A percentile compares a stretch with the other conserved stretches of the same genome.
phyloP scores from a whole-genome alignment of 768 basidiomycete species.

The Suillus plorans region DNA sequence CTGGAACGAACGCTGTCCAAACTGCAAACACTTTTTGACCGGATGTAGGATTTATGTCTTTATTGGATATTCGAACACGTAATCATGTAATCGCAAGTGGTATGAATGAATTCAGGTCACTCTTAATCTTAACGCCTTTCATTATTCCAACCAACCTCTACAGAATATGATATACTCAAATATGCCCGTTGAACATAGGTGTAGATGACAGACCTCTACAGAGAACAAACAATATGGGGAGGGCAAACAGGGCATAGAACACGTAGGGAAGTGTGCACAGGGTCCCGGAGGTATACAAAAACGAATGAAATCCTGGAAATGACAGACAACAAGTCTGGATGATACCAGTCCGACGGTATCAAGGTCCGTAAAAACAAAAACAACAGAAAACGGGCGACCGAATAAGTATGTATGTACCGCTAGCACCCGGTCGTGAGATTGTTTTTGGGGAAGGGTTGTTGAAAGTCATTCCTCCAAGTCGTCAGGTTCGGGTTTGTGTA shows the following conservation, averaged over 20 bases:
- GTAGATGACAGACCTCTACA: constrained; percentile 2
- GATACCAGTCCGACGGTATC: constrained; percentile 8
- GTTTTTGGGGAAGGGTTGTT: constrained; percentile 71
- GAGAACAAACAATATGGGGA: constrained; percentile 4
- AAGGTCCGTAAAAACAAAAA: constrained; percentile 8
- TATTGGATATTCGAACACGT: not conserved
- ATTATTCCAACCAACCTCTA: constrained; percentile 3
- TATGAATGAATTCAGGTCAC: not conserved
- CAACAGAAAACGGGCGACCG: constrained; percentile 1
- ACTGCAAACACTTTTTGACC: constrained; percentile 48
- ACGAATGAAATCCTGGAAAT: constrained; percentile 21
- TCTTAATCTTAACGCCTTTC: not conserved
- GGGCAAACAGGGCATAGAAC: not conserved
- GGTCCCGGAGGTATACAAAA: constrained; percentile 14
- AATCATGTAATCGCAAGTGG: not conserved
- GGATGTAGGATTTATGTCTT: constrained; percentile 14
- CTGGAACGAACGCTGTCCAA: constrained; percentile 73
- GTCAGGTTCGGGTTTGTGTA: constrained; percentile 83
- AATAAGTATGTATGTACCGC: constrained; percentile 1
- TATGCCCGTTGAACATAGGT: constrained; percentile 12
- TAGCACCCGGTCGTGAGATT: constrained; percentile 59
- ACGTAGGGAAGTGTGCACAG: not conserved
- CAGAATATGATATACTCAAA: constrained; percentile 5
- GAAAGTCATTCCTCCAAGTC: constrained; percentile 66
- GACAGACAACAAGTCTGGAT: constrained; percentile 14